Conservation (phyloP, 1,284 basidiomycete genomes). For the Puccinia polysora region DNA sequence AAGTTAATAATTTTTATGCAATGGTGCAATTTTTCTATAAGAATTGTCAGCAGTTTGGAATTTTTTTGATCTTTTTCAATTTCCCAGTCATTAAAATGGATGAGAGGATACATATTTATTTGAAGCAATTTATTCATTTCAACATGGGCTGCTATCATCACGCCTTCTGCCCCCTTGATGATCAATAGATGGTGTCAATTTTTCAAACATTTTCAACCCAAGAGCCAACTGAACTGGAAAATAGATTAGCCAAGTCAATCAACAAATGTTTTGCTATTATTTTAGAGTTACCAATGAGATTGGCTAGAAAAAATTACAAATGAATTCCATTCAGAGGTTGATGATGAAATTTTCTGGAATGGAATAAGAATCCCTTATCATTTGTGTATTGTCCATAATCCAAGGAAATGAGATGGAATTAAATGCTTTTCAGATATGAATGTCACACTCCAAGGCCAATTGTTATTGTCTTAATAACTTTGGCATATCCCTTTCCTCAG, state of each 20-base stretch:
- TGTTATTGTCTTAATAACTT: too few relatives aligned
- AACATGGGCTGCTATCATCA: background rate
- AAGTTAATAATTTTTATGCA: constrained; percentile 33
- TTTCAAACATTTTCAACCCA: background rate
- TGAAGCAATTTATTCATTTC: background rate
- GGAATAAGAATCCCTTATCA: background rate
- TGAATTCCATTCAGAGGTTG: constrained; percentile 8
- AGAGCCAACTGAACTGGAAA: constrained; percentile 19
- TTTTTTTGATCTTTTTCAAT: background rate
- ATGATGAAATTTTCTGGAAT: background rate
- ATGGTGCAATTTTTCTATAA: constrained; percentile 1
- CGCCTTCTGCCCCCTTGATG: background rate
- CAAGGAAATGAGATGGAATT: background rate
- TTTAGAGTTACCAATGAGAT: too few relatives aligned
- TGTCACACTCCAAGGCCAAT: too few relatives aligned
- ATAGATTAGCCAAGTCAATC: too few relatives aligned
- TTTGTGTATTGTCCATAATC: background rate
- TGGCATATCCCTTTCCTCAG: too few relatives aligned
- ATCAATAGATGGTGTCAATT: background rate
- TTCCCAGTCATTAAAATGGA: background rate
- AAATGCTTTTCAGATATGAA: too few relatives aligned
- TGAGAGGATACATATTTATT: background rate
- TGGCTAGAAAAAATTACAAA: constrained; percentile 1
- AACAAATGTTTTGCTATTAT: too few relatives aligned
- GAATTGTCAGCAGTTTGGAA: background rate